Evolutionary conservation across 2,329 filamentous ascomycete species (phyloP), one percentile per base, ranked within the genome.

Genomic region (Hansfordia pulvinata): DNA sequence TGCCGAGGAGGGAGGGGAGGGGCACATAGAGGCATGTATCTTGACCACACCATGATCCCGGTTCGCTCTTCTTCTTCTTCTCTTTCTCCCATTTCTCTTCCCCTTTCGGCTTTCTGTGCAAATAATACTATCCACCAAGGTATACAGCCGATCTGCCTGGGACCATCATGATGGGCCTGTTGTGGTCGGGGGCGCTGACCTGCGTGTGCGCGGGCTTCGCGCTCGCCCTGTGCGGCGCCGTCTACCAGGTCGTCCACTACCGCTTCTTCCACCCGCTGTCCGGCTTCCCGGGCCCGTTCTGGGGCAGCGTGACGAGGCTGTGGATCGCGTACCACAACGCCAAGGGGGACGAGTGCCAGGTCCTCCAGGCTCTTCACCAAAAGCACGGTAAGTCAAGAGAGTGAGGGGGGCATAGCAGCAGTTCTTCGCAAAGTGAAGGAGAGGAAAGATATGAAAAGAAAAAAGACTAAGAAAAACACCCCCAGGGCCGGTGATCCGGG

Each of bases 271-370:
- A 69, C 32, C 62, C 65, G 8, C 46, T 71, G 4, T 43, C 54
- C 11, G 50, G 53, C 17, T 69, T 67, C 34, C 64, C 64, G 1
- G 66, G 66, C 3, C 60, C 62, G 1, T 69, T 69, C 37, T 67
- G 60, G 58, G 64, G 50, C 15, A 56, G 53, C 27, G 58, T 69
- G 10, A 68, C 64, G n/a, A 43, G 57, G 23, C 46, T 70, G 8
- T 70, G 62, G 60, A 58, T 68, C 27, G 54, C 61, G 25, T 65
- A 57, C 35, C 60, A 68, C 42, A 64, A 62, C 31, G 27, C 62
- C 15, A 53, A 52, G 21, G 57, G 50, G 26, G 58, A 60, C 13
- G 62, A 68, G 39, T 49, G 53, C 25, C 38, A 54, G 22, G 43
- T 53, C 1, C 47, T 56, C 17, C 45, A 52, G 30, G 50, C 48